phyloP scores from a whole-genome alignment of 495 filamentous ascomycete genomes.

The Friedmanniomyces simplex region DNA sequence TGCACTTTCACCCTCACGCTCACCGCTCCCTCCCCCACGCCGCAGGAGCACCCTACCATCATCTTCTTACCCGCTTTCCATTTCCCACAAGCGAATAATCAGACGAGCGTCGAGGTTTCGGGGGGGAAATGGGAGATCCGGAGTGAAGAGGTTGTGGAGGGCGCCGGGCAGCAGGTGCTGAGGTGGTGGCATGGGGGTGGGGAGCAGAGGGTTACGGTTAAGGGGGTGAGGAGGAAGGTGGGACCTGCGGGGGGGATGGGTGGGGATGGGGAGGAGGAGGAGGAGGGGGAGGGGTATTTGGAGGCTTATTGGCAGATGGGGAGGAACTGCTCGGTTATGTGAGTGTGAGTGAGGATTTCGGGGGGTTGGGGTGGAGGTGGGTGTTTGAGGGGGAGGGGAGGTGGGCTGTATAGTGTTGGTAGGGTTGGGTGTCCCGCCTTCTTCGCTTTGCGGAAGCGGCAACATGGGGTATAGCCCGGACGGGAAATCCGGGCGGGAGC shows the following conservation, averaged over 20 bases:
- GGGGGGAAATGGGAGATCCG: slow-evolving; percentile 81
- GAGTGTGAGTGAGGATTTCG: no score
- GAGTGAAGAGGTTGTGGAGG: slow-evolving; percentile 53
- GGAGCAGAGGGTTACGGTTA: slow-evolving; percentile 67
- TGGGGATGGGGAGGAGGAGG: slow-evolving; percentile 40
- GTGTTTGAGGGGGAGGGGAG: no score
- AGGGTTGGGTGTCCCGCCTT: no score
- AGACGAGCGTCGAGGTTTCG: slow-evolving; percentile 59
- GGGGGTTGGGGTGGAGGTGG: no score
- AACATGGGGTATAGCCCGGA: no score
- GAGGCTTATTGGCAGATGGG: slow-evolving; percentile 35
- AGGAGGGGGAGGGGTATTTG: slow-evolving; percentile 54
- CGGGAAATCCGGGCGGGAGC: no score
- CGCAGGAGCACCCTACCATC: slow-evolving; percentile 59
- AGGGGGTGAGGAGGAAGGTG: slow-evolving; percentile 56
- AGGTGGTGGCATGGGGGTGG: slow-evolving; percentile 88
- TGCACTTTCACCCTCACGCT: slow-evolving; percentile 31
- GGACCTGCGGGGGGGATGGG: slow-evolving; percentile 32
- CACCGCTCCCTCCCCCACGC: slow-evolving; percentile 24
- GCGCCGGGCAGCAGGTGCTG: slow-evolving; percentile 55
- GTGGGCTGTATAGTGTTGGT: no score
- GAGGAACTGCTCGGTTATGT: slow-evolving; percentile 40
- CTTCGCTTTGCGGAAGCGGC: no score
- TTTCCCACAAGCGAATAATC: slow-evolving; percentile 50
- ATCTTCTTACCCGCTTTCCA: slow-evolving; percentile 88